Percentiles rank a stretch among this genome's conserved stretches.
phyloP scores from a whole-genome alignment of 495 filamentous ascomycete genomes.

The Aspergillus egyptiacus region DNA sequence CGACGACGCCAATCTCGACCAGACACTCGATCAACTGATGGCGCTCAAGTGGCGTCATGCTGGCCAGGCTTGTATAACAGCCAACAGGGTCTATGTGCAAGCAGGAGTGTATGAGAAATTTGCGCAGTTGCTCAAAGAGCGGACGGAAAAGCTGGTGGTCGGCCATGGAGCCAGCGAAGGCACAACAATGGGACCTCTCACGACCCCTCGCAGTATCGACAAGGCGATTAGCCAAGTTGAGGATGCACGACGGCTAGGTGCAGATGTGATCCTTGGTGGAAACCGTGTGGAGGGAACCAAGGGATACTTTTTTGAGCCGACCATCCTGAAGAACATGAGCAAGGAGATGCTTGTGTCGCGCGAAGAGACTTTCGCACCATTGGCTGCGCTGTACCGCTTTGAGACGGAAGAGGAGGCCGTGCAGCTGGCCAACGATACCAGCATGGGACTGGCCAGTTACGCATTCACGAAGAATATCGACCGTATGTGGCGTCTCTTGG shows the following conservation, averaged over 20 bases:
- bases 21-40: slow-evolving; percentile 55
- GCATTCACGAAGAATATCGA: slow-evolving; percentile 72
- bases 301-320: slow-evolving; percentile 71
- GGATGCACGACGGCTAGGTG: slow-evolving; percentile 57
- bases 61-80: slow-evolving; percentile 69
- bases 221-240: slow-evolving; percentile 58
- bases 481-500: slow-evolving; percentile 63
- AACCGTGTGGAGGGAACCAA: slow-evolving; percentile 38
- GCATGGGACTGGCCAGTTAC: slow-evolving; percentile 65
- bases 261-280: slow-evolving; percentile 53
- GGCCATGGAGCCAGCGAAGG: slow-evolving; percentile 55
- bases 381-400: slow-evolving; percentile 62
- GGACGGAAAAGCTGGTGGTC: slow-evolving; percentile 51
- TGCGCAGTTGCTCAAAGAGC: slow-evolving; percentile 47
- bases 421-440: slow-evolving; percentile 55
- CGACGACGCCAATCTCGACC: slow-evolving; percentile 63
- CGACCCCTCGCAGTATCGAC: slow-evolving; percentile 56
- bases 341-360: slow-evolving; percentile 57
- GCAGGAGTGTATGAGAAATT: slow-evolving; percentile 49
- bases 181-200: slow-evolving; percentile 64
- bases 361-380: slow-evolving; percentile 67
- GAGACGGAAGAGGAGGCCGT: slow-evolving; percentile 66
- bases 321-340: slow-evolving; percentile 57
- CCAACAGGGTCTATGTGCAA: slow-evolving; percentile 69
- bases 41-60: slow-evolving; percentile 61